Evolutionary conservation across 352 stramenopile genomes (phyloP).

Genomic region (Globisporangium solare): DNA sequence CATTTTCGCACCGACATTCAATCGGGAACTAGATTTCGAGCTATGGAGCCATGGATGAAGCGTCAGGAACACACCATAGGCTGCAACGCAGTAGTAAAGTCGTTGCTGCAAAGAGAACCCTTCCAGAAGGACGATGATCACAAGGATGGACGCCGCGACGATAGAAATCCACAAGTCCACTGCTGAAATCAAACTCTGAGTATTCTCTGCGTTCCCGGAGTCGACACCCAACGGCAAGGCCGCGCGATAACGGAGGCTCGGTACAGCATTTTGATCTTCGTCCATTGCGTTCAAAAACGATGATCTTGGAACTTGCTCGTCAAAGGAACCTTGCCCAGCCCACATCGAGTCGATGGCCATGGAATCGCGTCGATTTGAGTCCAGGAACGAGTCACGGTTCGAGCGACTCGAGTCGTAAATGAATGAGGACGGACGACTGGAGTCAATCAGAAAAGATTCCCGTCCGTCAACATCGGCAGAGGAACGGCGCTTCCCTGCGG

Average conservation of each 20-base stretch:
- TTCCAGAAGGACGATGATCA: constrained; percentile 39
- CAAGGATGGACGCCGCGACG: constrained; percentile 40
- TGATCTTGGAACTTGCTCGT: constrained; percentile 11
- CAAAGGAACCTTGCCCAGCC: constrained; percentile 3
- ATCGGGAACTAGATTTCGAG: neutral
- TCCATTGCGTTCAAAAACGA: constrained; percentile 20
- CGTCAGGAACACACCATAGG: constrained; percentile 48
- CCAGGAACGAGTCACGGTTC: neutral
- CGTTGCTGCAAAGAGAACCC: constrained; percentile 40
- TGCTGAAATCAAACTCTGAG: constrained; percentile 22
- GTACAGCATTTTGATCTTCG: too few species aligned
- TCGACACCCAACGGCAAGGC: neutral
- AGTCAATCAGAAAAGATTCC: constrained; percentile 8
- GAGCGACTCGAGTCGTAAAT: constrained; percentile 12
- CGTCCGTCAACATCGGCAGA: constrained; percentile 7
- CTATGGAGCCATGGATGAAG: constrained; percentile 53
- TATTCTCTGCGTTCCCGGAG: neutral
- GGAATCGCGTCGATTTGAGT: constrained; percentile 18
- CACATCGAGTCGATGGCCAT: constrained; percentile 31
- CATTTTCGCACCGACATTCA: too few species aligned
- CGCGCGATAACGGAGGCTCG: too few species aligned
- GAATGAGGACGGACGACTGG: constrained; percentile 7
- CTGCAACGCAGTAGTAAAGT: constrained; percentile 31
- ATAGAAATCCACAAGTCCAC: constrained; percentile 60
- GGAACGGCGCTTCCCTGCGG: constrained; percentile 10